Base-by-base conservation (phyloP, 2,329 filamentous ascomycete species). In the Orbilia brochopaga region DNA sequence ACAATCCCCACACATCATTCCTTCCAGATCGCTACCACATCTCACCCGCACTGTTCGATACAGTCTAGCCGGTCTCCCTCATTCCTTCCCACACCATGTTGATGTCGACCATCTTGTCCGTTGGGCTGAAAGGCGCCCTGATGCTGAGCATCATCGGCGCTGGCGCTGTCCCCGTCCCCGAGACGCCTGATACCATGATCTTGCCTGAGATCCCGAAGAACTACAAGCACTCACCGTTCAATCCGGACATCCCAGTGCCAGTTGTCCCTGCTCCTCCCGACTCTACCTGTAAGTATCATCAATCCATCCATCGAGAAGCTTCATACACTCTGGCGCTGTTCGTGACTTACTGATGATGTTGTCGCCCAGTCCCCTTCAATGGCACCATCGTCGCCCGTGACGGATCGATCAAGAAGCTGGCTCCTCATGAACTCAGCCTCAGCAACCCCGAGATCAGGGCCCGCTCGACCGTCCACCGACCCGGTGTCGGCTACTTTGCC, bases 401-500 rank as follows among this genome's bases (percentile, higher is more conserved):
- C 19, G 61, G 61, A 10, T 40, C 52, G 1, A 11, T 58, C 24
- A 19, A 55, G 17, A 7, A 13, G 23, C 21, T 42, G 6, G 21
- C 61, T 44, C 27, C 17, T 8, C 52, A 57, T 52, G 61, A 65
- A 10, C 50, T 10, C 6, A 30, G 17, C 5, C 44, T 65, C 10
- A 63, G 59, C 59, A 56, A 63, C 40, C 59, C 59, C 1, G 46
- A 64, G 13, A 42, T 73, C 32, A 32, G 69, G 30, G 69, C 69
- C 37, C 40, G 69, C 15, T 56, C 62, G 15, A 67, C 55, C 2
- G 27, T 73, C 15, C 46, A 76, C 35, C 69, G 74, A 17, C 74
- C 75, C 7, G 37, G 59, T 11, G 73, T 74, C 35, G 37, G 42
- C 21, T 77, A 76, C 65, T 63, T 70, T 13, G 65, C 75, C 8